phyloP scores from a whole-genome alignment of 2,329 filamentous ascomycete species.

The Colletotrichum paranaense region DNA sequence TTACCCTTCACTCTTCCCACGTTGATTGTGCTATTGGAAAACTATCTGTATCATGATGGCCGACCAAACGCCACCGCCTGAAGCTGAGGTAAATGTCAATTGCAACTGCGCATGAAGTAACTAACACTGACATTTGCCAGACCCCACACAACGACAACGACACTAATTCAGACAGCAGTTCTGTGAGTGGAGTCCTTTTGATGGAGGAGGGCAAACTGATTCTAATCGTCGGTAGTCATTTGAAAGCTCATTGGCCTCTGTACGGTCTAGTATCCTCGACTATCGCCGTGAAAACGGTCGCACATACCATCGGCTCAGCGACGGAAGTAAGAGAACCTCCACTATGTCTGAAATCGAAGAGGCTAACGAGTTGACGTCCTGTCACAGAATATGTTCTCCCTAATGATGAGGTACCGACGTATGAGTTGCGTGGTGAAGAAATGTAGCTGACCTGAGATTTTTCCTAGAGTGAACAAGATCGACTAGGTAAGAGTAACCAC shows the following conservation, averaged over 20 bases:
- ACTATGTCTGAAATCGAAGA: accelerated
- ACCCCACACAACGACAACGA: too few species aligned
- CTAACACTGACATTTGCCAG: too few species aligned
- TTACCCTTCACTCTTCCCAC: neutral
- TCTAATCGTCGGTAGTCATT: neutral
- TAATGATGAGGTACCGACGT: slow-evolving; percentile 16
- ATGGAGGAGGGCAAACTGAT: too few species aligned
- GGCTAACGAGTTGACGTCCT: neutral
- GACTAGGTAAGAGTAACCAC: neutral
- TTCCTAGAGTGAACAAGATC: slow-evolving; percentile 13
- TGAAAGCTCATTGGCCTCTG: neutral
- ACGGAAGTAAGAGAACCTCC: slow-evolving; percentile 39
- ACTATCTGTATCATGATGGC: neutral
- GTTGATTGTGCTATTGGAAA: too few species aligned
- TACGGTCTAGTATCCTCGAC: slow-evolving; percentile 9
- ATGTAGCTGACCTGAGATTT: too few species aligned
- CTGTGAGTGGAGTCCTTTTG: too few species aligned
- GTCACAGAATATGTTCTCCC: slow-evolving; percentile 12
- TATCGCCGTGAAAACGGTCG: slow-evolving; percentile 23
- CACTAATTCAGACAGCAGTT: too few species aligned
- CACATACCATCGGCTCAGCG: slow-evolving; percentile 13
- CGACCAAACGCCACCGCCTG: neutral
- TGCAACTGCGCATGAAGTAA: too few species aligned
- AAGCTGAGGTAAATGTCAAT: neutral
- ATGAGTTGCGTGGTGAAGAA: neutral